Conservation (phyloP, 805 yeast species). For the Myxozyma vanderwaltii region DNA sequence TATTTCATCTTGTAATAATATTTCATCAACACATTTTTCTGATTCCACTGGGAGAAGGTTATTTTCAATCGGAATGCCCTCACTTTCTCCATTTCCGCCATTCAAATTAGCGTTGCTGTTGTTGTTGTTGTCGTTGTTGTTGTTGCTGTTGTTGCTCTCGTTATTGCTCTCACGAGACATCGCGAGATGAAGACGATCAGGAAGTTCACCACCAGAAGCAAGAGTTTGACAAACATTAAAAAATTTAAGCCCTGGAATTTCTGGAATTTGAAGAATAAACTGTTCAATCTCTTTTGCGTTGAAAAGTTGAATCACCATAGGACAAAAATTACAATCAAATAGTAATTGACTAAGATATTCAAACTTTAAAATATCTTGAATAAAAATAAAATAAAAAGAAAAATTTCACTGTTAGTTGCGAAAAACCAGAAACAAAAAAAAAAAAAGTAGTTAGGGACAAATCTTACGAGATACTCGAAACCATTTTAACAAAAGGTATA, state of each 20-base stretch:
- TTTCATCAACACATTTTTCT: slow-evolving; percentile 11
- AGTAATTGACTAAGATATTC: slow-evolving; percentile 72
- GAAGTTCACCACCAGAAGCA: slow-evolving; percentile 19
- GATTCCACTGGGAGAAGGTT: not conserved
- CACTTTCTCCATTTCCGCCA: not conserved
- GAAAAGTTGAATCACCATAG: slow-evolving; percentile 28
- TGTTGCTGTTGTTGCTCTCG: not conserved
- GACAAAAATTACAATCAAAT: slow-evolving; percentile 57
- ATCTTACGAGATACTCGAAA: slow-evolving; percentile 60
- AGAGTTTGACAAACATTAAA: slow-evolving; percentile 35
- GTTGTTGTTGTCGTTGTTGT: not conserved
- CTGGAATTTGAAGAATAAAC: slow-evolving; percentile 32
- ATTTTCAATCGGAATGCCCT: not conserved
- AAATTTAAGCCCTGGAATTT: slow-evolving; percentile 34
- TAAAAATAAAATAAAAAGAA: not conserved
- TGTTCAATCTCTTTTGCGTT: slow-evolving; percentile 28
- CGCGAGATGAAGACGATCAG: slow-evolving; percentile 16
- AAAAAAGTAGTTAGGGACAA: not conserved
- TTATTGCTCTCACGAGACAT: not conserved
- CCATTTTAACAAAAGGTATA: slow-evolving; percentile 67
- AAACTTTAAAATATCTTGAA: slow-evolving; percentile 69
- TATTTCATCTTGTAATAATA: slow-evolving; percentile 22
- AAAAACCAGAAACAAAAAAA: not conserved
- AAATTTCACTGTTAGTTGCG: too few relatives aligned
- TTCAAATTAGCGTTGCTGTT: not conserved